phyloP scores from a whole-genome alignment of 176 grass and related monocot species.

The Musa troglodytarum region DNA sequence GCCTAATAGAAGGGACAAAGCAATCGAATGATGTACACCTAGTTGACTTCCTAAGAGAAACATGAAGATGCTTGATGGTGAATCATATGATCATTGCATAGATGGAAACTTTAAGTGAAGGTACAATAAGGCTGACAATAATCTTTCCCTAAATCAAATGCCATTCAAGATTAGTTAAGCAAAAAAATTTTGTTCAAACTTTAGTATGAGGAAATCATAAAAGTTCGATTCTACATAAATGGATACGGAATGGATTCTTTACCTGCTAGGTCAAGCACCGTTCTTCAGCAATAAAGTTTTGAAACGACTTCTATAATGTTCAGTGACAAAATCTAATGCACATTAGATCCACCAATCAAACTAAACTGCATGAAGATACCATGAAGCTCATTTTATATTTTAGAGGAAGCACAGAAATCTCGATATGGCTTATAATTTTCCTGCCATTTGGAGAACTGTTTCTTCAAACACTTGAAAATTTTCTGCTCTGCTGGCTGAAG shows the following conservation, averaged over 20 bases:
- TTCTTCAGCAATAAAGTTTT: neutral
- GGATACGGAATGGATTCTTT: neutral
- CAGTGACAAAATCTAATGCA: neutral
- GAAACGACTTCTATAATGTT: neutral
- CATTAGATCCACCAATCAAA: neutral
- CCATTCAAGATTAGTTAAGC: neutral
- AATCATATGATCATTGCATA: neutral
- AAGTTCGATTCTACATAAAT: neutral
- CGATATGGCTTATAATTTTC: constrained; percentile 60
- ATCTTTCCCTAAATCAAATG: neutral
- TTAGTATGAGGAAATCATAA: neutral
- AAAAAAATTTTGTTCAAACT: no score
- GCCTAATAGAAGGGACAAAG: neutral
- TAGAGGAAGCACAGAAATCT: constrained; percentile 56
- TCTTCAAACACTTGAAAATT: constrained; percentile 44
- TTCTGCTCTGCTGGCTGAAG: constrained; percentile 43
- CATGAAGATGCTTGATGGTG: neutral
- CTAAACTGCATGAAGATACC: neutral
- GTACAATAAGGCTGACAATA: neutral
- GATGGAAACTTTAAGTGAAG: neutral
- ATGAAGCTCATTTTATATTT: constrained; percentile 22
- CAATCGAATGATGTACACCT: neutral
- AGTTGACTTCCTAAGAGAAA: neutral
- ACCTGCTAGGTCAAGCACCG: neutral
- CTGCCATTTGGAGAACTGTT: constrained; percentile 67